Percentiles rank a stretch among this genome's conserved stretches.
Conservation (phyloP, 805 yeast genomes). For the Ogataea ramenticola region DNA sequence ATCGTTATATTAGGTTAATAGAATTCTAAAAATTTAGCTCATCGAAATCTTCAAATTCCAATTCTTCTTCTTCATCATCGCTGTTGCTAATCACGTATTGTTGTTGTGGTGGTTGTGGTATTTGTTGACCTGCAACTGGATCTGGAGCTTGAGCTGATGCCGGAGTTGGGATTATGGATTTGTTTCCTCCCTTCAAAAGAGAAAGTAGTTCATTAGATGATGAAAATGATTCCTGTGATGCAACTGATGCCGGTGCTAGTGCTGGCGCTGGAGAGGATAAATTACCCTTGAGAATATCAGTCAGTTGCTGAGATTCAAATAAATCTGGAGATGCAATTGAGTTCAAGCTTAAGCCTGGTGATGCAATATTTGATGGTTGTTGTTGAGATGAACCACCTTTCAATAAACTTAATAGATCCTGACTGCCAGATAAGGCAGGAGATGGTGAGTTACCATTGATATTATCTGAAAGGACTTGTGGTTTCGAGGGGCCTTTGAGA, state of each 20-base stretch:
- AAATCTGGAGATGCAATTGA: not conserved
- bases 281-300: not conserved
- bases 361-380: not conserved
- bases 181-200: not conserved
- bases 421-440: not conserved
- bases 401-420: not conserved
- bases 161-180: not conserved
- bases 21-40: not conserved
- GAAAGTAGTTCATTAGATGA: not conserved
- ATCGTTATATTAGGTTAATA: not conserved
- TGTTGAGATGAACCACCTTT: not conserved
- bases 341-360: not conserved
- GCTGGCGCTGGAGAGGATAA: not conserved
- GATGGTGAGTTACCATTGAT: too few species aligned
- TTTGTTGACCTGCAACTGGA: not conserved
- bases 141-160: not conserved
- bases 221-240: not conserved
- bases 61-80: not conserved
- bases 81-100: not conserved
- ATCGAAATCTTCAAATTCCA: constrained; percentile 1
- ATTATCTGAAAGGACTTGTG: too few species aligned
- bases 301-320: not conserved
- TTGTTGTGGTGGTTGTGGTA: not conserved
- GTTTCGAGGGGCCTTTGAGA: not conserved
- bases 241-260: not conserved